Conservation (phyloP, 2,329 filamentous ascomycete genomes). For the Fusarium sp. region DNA sequence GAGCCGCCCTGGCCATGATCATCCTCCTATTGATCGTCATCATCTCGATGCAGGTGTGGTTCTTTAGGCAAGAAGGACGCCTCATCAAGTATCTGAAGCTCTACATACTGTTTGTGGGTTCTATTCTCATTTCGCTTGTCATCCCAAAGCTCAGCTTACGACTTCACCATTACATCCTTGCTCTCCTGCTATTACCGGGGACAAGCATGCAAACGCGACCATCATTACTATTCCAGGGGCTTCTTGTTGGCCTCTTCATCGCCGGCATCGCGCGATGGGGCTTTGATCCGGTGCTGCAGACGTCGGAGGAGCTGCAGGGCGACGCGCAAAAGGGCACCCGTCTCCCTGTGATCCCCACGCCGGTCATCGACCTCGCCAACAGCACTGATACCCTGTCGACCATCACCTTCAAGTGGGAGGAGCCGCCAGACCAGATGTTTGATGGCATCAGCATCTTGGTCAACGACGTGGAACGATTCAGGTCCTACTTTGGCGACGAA, state of each 20-base stretch:
- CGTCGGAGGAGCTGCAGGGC: slow-evolving; percentile 77
- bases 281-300: slow-evolving; percentile 90
- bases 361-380: slow-evolving; percentile 58
- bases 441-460: slow-evolving; percentile 85
- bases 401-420: slow-evolving; percentile 71
- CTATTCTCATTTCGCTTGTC: slow-evolving; percentile 76
- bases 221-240: slow-evolving; percentile 86
- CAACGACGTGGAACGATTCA: slow-evolving; percentile 86
- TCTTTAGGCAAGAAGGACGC: slow-evolving; percentile 85
- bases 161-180: slow-evolving; percentile 95
- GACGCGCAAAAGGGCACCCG: slow-evolving; percentile 72
- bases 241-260: slow-evolving; percentile 91
- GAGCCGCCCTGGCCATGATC: slow-evolving; percentile 83
- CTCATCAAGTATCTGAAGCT: slow-evolving; percentile 82
- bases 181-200: slow-evolving; percentile 85
- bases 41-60: slow-evolving; percentile 82
- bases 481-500: slow-evolving; percentile 74
- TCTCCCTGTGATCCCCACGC: slow-evolving; percentile 66
- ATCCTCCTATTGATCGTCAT: slow-evolving; percentile 77
- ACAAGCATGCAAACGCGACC: slow-evolving; percentile 90
- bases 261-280: slow-evolving; percentile 94
- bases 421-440: slow-evolving; percentile 62
- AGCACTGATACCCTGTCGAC: slow-evolving; percentile 64
- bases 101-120: slow-evolving; percentile 75
- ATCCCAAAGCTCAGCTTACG: slow-evolving; percentile 84